Evolutionary conservation across 139 green algal genomes (phyloP).

Genomic region (Chlorella sp.): DNA sequence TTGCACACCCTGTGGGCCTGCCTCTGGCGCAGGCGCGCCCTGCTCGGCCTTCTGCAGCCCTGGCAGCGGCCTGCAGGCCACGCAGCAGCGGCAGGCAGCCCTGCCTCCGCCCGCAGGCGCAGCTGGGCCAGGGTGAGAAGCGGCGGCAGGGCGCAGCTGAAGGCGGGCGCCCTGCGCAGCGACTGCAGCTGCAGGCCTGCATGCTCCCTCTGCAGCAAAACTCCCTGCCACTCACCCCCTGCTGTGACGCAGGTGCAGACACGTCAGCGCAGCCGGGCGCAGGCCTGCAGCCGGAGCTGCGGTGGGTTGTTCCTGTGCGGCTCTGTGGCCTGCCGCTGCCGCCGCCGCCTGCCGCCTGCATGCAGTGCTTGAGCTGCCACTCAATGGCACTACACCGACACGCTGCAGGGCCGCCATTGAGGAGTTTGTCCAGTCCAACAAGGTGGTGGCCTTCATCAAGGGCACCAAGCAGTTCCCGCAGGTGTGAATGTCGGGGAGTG

Average conservation of each 20-base stretch:
- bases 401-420: constrained; percentile 66
- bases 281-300: constrained; percentile 72
- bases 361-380: too few relatives aligned
- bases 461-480: constrained; percentile 86
- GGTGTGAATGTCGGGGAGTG: too few relatives aligned
- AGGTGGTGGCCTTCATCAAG: constrained; percentile 89
- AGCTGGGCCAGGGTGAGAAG: constrained; percentile 7
- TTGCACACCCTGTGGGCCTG: too few relatives aligned
- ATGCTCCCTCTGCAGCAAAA: too few relatives aligned
- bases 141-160: not conserved
- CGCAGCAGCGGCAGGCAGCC: not conserved
- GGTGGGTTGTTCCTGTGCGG: not conserved
- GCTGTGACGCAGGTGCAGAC: not conserved
- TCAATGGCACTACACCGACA: too few relatives aligned
- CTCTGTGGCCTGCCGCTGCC: too few relatives aligned
- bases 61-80: not conserved
- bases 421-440: constrained; percentile 75
- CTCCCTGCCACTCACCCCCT: too few relatives aligned
- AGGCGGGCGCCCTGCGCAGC: not conserved
- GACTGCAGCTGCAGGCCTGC: too few relatives aligned
- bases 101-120: not conserved
- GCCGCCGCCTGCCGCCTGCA: too few relatives aligned
- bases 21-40: too few relatives aligned
- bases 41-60: too few relatives aligned
- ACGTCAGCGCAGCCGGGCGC: constrained; percentile 1